Conservation (phyloP, 192 early-diverging fungal genomes). For the Coemansia sp. region DNA sequence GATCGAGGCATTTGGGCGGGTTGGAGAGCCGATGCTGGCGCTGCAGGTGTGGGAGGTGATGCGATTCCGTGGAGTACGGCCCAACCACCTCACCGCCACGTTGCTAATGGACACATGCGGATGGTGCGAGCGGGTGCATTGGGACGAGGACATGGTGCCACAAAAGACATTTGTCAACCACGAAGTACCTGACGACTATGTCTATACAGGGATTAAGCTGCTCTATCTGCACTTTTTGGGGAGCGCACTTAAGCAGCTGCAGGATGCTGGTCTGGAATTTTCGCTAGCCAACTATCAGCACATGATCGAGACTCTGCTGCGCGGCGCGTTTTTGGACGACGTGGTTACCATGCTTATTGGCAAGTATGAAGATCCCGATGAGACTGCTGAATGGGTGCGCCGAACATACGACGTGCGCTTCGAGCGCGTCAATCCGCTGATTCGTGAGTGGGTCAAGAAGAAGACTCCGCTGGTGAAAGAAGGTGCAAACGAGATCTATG, state of each 20-base stretch:
- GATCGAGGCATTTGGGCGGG: constrained; percentile 49
- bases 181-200: constrained; percentile 36
- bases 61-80: constrained; percentile 41
- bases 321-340: constrained; percentile 29
- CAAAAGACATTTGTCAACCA: constrained; percentile 26
- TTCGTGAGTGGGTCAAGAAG: constrained; percentile 5
- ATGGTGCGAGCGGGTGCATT: constrained; percentile 51
- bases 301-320: constrained; percentile 37
- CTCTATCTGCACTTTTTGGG: constrained; percentile 41
- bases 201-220: constrained; percentile 35
- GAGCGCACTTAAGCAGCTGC: constrained; percentile 28
- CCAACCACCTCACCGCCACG: constrained; percentile 44
- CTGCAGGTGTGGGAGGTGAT: constrained; percentile 53
- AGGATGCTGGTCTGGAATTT: constrained; percentile 37
- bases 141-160: constrained; percentile 41
- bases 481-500: constrained; percentile 1
- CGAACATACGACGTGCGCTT: constrained; percentile 7
- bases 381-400: background rate
- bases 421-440: constrained; percentile 4
- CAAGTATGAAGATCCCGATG: constrained; percentile 16
- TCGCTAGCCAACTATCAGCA: constrained; percentile 43
- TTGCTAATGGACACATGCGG: constrained; percentile 49
- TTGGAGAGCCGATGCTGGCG: constrained; percentile 40
- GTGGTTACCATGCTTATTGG: constrained; percentile 36
- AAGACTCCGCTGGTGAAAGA: background rate